Percentiles rank a stretch among this genome's conserved stretches.
Evolutionary conservation across 1,139 yeast species (phyloP).

Genomic region (Yamadazyma taylorii): DNA sequence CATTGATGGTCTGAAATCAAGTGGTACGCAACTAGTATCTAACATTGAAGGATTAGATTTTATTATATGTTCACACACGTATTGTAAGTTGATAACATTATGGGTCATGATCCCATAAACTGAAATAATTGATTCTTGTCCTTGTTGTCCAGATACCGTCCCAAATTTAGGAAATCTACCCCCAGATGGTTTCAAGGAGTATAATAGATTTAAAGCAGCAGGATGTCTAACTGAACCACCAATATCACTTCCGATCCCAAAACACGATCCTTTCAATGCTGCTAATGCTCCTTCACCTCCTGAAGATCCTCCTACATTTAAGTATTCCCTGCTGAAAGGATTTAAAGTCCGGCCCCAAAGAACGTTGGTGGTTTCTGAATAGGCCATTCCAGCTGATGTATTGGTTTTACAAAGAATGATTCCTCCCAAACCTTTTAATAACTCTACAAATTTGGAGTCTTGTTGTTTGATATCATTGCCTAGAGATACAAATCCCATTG

Average conservation of each 20-base stretch:
- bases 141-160: constrained; percentile 50
- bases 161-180: constrained; percentile 54
- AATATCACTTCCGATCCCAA: constrained; percentile 73
- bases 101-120: constrained; percentile 63
- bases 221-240: constrained; percentile 77
- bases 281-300: constrained; percentile 74
- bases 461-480: constrained; percentile 19
- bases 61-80: constrained; percentile 21
- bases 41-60: constrained; percentile 18
- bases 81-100: constrained; percentile 58
- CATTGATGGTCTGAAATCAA: constrained; percentile 26
- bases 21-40: constrained; percentile 16
- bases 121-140: constrained; percentile 55
- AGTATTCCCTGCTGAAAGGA: constrained; percentile 39
- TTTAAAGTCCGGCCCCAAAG: constrained; percentile 33
- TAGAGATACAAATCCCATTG: constrained; percentile 44
- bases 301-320: constrained; percentile 60
- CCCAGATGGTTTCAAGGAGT: constrained; percentile 65
- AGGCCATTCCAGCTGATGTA: constrained; percentile 47
- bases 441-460: constrained; percentile 27
- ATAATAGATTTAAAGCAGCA: constrained; percentile 64
- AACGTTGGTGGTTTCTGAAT: constrained; percentile 40
- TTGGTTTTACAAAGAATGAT: constrained; percentile 49
- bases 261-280: constrained; percentile 57
- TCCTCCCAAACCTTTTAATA: constrained; percentile 62